phyloP scores from a whole-genome alignment of 768 basidiomycete species.

The Tylopilus sp. region DNA sequence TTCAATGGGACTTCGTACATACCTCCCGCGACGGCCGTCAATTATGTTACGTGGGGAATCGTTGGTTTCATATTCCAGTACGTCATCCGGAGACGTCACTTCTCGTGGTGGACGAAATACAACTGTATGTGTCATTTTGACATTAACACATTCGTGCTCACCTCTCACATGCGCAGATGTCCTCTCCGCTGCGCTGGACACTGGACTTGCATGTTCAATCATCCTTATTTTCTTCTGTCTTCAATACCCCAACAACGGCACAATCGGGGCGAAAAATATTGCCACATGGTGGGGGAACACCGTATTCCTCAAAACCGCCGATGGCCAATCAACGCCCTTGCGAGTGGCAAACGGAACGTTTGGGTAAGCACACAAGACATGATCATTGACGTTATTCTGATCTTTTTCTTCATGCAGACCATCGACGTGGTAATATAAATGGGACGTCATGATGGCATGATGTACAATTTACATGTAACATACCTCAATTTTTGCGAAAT shows the following conservation, averaged over 20 bases:
- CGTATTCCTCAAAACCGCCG: constrained; percentile 31
- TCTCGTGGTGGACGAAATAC: constrained; percentile 67
- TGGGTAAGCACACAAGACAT: constrained; percentile 21
- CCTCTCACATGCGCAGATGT: constrained; percentile 39
- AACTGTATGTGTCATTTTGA: constrained; percentile 27
- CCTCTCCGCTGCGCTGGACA: constrained; percentile 67
- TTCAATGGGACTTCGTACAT: constrained; percentile 60
- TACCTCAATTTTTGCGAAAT: neutral
- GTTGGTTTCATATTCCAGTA: constrained; percentile 69
- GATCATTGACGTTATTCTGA: neutral
- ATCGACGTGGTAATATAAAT: constrained; percentile 10
- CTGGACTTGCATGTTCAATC: constrained; percentile 60
- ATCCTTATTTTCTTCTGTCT: constrained; percentile 59
- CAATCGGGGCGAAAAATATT: constrained; percentile 53
- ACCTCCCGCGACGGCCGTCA: constrained; percentile 61
- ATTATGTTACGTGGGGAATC: constrained; percentile 67
- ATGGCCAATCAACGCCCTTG: constrained; percentile 19
- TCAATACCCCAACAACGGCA: constrained; percentile 60
- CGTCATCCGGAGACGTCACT: constrained; percentile 55
- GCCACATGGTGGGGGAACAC: constrained; percentile 72
- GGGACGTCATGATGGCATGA: neutral
- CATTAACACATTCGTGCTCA: constrained; percentile 7
- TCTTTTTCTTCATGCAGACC: constrained; percentile 5
- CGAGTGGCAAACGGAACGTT: constrained; percentile 20
- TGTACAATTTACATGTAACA: neutral